Base-by-base conservation (phyloP, 2,329 filamentous ascomycete genomes). In the Trichocomaceae sp. region DNA sequence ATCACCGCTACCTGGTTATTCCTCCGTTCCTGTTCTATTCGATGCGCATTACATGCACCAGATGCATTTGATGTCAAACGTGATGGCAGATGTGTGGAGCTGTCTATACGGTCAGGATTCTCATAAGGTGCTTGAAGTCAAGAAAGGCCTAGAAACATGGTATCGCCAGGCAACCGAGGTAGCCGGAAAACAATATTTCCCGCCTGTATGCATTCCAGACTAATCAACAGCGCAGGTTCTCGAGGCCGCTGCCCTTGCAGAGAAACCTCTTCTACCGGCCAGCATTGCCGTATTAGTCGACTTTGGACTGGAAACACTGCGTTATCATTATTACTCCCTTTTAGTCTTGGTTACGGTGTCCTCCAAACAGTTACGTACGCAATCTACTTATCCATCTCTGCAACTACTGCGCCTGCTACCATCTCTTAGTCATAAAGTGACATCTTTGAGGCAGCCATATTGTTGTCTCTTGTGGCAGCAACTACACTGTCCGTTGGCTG, bases 391-490 rank as follows among this genome's bases (percentile, higher is more conserved):
- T 33, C 29, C 45, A 17, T 31, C 23, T 33, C 26, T 33, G 45
- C 23, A 31, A 47, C 20, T 47, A 17, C 23, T 47, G 26, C 45
- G 26, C 23, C 19, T 47, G 23, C 29, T 47, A n/a, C 45, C 45
- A 47, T 33, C 45, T 33, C 26, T 47, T 47, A 22, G 45, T 10
- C 23, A 47, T 17, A 47, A 17, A 23, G 22, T 23, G 26, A 33
- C 45, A 47, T 47, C 17, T 5, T n/a, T 33, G 23, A 47, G 17
- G 45, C 45, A 31, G 29, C 45, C 45, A 2, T 47, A 47, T 33
- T 47, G 22, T 33, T 47, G 45, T 33, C 45, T 47, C n/a, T 15
- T 47, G 45, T 47, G 45, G 45, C 45, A 47, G n/a, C 45, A 31
- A 33, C 33, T 47, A 20, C 45, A 47, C 45, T 33, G 29, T 47